Evolutionary conservation across 2,329 filamentous ascomycete species (phyloP).

Genomic region (Talaromyces sp.): DNA sequence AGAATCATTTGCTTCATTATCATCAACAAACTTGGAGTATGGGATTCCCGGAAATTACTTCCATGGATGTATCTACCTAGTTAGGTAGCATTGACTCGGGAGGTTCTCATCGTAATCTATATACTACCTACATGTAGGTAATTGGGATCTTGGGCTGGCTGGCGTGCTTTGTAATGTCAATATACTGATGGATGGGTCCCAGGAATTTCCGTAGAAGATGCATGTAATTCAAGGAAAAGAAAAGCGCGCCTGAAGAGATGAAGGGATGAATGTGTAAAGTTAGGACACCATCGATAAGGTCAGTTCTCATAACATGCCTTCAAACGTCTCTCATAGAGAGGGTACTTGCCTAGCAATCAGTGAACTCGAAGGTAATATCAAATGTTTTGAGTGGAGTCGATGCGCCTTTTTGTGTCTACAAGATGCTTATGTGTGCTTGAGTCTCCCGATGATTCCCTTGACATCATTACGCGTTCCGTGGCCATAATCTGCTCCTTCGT

Average conservation of each 20-base stretch:
- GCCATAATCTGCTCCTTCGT: too few relatives aligned
- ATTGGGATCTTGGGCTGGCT: too few relatives aligned
- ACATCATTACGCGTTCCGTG: neutral
- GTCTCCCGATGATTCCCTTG: neutral
- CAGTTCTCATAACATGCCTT: neutral
- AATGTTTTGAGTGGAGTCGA: neutral
- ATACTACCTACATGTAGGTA: too few relatives aligned
- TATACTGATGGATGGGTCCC: neutral
- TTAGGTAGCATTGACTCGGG: too few relatives aligned
- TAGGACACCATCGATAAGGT: neutral
- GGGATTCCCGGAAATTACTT: too few relatives aligned
- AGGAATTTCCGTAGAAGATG: neutral
- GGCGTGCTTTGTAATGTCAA: neutral
- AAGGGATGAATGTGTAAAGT: neutral
- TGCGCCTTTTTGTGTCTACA: neutral
- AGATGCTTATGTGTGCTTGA: neutral
- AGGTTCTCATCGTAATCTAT: too few relatives aligned
- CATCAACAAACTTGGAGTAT: too few relatives aligned
- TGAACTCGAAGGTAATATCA: neutral
- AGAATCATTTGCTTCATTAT: neutral
- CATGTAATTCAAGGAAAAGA: neutral
- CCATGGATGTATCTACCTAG: too few relatives aligned
- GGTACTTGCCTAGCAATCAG: neutral
- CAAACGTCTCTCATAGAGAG: neutral
- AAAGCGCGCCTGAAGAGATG: too few relatives aligned